Percentiles rank a stretch among this genome's conserved stretches.
Conservation (phyloP, 169 alveolate species). For the Cryptosporidium tyzzeri region DNA sequence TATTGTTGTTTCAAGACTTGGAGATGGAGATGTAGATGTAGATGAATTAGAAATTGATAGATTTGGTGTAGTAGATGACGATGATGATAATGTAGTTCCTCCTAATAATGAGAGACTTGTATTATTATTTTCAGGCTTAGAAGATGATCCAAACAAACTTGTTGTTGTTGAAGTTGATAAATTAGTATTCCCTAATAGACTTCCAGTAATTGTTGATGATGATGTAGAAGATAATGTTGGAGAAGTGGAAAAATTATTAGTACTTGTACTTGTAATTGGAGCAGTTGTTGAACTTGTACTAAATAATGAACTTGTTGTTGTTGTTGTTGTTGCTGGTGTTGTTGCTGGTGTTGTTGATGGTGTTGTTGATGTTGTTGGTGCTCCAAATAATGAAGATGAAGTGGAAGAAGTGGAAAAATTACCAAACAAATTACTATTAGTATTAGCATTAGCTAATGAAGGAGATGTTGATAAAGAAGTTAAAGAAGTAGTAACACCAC, state of each 20-base stretch:
- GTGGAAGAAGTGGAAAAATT: neutral
- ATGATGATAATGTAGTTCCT: neutral
- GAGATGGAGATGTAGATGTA: neutral
- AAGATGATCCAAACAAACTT: neutral
- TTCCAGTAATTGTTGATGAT: neutral
- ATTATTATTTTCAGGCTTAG: neutral
- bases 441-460: neutral
- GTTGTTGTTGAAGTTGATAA: neutral
- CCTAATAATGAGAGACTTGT: neutral
- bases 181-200: neutral
- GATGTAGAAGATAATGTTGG: neutral
- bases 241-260: neutral
- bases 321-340: neutral
- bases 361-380: neutral
- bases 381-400: neutral
- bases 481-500: neutral
- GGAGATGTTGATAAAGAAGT: constrained; percentile 17
- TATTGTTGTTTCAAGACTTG: constrained; percentile 3
- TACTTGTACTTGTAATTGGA: neutral
- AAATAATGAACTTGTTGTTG: neutral
- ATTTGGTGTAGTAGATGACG: constrained; percentile 7
- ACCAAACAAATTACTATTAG: neutral
- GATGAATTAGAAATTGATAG: neutral
- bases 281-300: neutral
- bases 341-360: neutral